These are phyloP conservation scores for Nannochloropsis salina DNA, from an alignment of 108 stramenopile genomes.

Conservation along the genomic window DNA sequence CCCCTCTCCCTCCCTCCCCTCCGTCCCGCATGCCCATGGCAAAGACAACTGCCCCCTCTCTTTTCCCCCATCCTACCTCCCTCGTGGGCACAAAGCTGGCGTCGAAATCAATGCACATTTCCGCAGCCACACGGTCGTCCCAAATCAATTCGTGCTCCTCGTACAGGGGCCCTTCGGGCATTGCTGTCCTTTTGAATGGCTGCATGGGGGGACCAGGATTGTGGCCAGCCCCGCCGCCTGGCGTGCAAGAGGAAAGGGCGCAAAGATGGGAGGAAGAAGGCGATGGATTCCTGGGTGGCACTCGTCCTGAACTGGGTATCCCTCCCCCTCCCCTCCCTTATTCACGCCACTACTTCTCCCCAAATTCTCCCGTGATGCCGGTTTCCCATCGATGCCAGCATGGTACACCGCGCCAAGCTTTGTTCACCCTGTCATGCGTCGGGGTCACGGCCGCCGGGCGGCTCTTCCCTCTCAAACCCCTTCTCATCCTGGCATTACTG, in stretches of 20 bases:
- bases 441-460: background rate
- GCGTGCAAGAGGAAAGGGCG: background rate
- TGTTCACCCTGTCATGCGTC: no score
- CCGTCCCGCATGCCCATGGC: background rate
- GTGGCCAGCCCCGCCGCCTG: background rate
- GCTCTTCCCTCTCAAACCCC: background rate
- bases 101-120: conserved; percentile 88
- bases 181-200: conserved; percentile 35
- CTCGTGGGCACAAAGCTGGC: conserved; percentile 50
- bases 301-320: no score
- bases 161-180: conserved; percentile 56
- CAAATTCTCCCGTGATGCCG: background rate
- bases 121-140: conserved; percentile 94
- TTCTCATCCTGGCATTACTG: background rate
- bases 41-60: conserved; percentile 26
- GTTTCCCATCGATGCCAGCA: background rate
- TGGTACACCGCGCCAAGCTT: no score
- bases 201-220: background rate
- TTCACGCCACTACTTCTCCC: background rate
- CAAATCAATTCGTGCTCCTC: conserved; percentile 86
- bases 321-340: background rate
- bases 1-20: background rate
- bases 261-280: background rate
- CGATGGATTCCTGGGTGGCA: background rate
- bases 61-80: background rate